Percentiles rank a stretch among this genome's conserved stretches.
These are phyloP conservation scores for Fusarium fujikuroi DNA, from an alignment of 2,329 filamentous ascomycete genomes.

Conservation along the genomic window DNA sequence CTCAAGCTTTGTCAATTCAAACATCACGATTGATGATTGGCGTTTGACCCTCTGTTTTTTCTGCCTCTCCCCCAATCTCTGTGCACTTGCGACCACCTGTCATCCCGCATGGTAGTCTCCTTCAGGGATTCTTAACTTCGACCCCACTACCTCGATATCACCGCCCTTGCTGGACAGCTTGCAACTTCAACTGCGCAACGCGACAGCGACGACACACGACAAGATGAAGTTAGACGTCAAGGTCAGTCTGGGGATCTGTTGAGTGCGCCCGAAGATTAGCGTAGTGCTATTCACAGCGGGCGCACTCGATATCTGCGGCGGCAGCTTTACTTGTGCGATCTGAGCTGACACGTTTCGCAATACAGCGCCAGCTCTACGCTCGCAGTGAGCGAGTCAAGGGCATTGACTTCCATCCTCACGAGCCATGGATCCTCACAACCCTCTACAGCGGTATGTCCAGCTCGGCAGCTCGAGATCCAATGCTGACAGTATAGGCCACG, in stretches of 20 bases:
- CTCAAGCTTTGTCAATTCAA: conserved; percentile 32
- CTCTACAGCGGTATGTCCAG: conserved; percentile 84
- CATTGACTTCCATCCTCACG: conserved; percentile 95
- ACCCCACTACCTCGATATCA: conserved; percentile 46
- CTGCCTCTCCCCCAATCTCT: not conserved
- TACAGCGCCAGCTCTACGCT: conserved; percentile 66
- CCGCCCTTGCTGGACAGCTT: conserved; percentile 46
- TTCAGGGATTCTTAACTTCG: conserved; percentile 41
- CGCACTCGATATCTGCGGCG: not conserved
- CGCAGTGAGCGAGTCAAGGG: conserved; percentile 96
- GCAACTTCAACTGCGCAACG: conserved; percentile 43
- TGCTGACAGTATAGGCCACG: conserved; percentile 73
- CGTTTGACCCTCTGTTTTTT: not conserved
- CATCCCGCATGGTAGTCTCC: conserved; percentile 42
- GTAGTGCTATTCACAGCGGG: not conserved
- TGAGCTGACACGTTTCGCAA: conserved; percentile 43
- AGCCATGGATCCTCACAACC: conserved; percentile 96
- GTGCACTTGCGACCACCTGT: conserved; percentile 11
- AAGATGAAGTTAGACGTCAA: conserved; percentile 58
- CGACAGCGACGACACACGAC: conserved; percentile 38
- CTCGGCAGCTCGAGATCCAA: not conserved
- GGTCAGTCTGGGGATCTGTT: conserved; percentile 43
- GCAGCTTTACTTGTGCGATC: conserved; percentile 25
- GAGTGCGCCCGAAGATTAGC: not conserved
- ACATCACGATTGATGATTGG: conserved; percentile 38